A percentile compares a stretch with the other conserved stretches of the same genome.
phyloP scores from a whole-genome alignment of 2,329 filamentous ascomycete species.

The Trichoderma polysporum region DNA sequence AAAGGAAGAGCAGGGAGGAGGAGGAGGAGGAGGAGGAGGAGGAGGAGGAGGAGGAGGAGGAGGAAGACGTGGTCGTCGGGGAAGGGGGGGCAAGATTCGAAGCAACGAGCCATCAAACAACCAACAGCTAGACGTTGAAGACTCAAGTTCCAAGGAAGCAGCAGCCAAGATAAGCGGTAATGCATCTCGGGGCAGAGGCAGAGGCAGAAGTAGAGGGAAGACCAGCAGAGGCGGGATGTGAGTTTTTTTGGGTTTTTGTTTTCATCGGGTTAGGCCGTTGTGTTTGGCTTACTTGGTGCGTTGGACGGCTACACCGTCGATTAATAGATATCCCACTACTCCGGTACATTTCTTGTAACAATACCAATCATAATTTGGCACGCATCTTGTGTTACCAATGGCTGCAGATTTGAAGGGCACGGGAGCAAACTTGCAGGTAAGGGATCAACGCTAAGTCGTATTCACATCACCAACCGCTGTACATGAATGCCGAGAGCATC shows the following conservation, averaged over 20 bases:
- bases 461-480: background rate
- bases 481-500: background rate
- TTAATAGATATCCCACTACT: conserved; percentile 2
- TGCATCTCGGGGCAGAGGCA: conserved; percentile 21
- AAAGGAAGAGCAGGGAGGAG: conserved; percentile 33
- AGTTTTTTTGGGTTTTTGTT: background rate
- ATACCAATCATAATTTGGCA: background rate
- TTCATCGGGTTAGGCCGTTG: background rate
- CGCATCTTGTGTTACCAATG: background rate
- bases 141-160: conserved; percentile 19
- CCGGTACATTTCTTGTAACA: background rate
- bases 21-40: conserved; percentile 29
- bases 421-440: background rate
- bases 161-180: background rate
- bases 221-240: conserved; percentile 6
- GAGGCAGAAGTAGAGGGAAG: conserved; percentile 21
- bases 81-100: conserved; percentile 33
- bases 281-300: background rate
- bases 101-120: conserved; percentile 16
- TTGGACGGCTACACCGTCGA: background rate
- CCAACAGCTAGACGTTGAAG: conserved; percentile 25
- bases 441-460: background rate
- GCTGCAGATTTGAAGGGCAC: background rate
- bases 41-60: conserved; percentile 40
- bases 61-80: conserved; percentile 31